phyloP scores from a whole-genome alignment of 306 rosid species.

The Myrica gale region DNA sequence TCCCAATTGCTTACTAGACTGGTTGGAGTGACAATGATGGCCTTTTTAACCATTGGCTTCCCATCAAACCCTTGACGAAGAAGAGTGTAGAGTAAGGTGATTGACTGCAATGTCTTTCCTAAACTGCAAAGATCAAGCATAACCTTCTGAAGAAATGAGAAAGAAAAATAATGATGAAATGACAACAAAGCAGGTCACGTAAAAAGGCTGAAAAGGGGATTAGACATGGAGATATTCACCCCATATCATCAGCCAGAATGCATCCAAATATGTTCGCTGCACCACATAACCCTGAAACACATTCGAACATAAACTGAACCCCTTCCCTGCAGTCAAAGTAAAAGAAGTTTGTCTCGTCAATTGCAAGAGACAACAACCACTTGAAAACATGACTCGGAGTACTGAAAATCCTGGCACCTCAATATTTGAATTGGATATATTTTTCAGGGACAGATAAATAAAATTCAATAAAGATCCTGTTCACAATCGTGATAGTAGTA shows the following conservation, averaged over 20 bases:
- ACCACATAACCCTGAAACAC: slow-evolving; percentile 66
- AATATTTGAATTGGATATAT: neutral
- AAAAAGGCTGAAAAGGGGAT: slow-evolving; percentile 5
- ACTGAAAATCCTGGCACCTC: neutral
- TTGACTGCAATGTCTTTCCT: slow-evolving; percentile 98
- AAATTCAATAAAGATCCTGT: neutral
- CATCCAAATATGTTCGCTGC: slow-evolving; percentile 70
- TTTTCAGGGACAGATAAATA: neutral
- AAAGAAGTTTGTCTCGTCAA: slow-evolving; percentile 24
- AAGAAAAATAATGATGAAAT: neutral
- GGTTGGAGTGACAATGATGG: slow-evolving; percentile 94
- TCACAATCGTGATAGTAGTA: neutral
- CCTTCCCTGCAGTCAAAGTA: slow-evolving; percentile 72
- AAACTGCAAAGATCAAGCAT: slow-evolving; percentile 51
- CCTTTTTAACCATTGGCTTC: slow-evolving; percentile 76
- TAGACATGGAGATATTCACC: slow-evolving; percentile 43
- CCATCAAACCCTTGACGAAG: slow-evolving; percentile 88
- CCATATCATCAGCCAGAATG: slow-evolving; percentile 99
- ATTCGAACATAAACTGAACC: slow-evolving; percentile 95
- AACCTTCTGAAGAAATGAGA: slow-evolving; percentile 19
- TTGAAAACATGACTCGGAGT: neutral
- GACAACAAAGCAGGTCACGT: neutral
- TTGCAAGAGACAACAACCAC: slow-evolving; percentile 4
- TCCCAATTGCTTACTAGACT: slow-evolving; percentile 99
- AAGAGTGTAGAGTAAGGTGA: slow-evolving; percentile 84